Evolutionary conservation across 116 monocot species (phyloP).

Genomic region (Thalassia testudinum): DNA sequence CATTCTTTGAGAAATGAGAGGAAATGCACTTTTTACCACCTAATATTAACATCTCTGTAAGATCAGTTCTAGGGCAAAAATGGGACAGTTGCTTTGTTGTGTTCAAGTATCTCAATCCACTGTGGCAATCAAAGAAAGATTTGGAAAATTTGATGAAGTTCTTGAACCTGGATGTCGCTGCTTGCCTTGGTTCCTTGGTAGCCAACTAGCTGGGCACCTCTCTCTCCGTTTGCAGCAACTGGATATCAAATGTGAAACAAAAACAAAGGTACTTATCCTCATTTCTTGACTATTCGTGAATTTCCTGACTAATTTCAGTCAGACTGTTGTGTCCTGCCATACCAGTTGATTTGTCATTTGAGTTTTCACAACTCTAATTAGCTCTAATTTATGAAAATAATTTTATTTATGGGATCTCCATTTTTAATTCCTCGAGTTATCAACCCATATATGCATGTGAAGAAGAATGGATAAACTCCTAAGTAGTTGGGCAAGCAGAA

Average conservation of each 20-base stretch:
- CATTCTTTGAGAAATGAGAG: too few relatives aligned
- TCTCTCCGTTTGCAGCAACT: constrained; percentile 70
- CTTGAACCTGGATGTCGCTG: constrained; percentile 71
- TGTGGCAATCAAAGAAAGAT: constrained; percentile 65
- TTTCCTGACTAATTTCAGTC: background rate
- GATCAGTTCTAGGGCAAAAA: too few relatives aligned
- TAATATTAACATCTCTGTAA: too few relatives aligned
- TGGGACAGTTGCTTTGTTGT: constrained; percentile 62
- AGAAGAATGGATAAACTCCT: too few relatives aligned
- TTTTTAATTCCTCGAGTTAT: too few relatives aligned
- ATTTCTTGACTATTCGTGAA: background rate
- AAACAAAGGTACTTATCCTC: constrained; percentile 50
- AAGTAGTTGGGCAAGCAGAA: too few relatives aligned
- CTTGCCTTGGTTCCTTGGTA: constrained; percentile 60
- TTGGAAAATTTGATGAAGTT: constrained; percentile 58
- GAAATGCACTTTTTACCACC: too few relatives aligned
- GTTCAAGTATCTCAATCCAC: constrained; percentile 68
- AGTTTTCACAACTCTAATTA: too few relatives aligned
- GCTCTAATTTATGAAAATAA: too few relatives aligned
- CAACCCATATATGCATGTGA: too few relatives aligned
- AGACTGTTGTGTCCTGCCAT: background rate
- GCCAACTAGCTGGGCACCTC: constrained; percentile 48
- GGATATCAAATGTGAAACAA: constrained; percentile 84
- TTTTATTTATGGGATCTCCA: too few relatives aligned
- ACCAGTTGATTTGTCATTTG: too few relatives aligned